Conservation (phyloP, 2,329 filamentous ascomycete species). For the Lachnellula willkommii region DNA sequence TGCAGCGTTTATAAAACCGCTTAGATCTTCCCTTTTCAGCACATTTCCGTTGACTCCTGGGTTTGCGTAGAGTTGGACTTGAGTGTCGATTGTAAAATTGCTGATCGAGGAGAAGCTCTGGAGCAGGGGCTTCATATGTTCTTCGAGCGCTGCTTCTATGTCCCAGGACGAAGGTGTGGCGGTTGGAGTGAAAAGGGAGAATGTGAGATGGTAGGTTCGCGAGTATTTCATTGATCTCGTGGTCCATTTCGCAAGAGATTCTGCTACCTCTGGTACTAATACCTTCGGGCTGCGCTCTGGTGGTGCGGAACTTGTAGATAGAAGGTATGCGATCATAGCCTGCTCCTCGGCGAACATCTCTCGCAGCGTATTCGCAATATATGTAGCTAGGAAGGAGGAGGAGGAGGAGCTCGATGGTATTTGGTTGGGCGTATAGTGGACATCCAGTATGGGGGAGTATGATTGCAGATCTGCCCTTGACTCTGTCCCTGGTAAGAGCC, state of each 20-base stretch:
- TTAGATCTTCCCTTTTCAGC: slow-evolving; percentile 78
- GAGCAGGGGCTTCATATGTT: slow-evolving; percentile 78
- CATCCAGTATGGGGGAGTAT: slow-evolving; percentile 66
- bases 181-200: slow-evolving; percentile 85
- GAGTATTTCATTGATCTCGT: slow-evolving; percentile 87
- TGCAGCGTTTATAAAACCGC: slow-evolving; percentile 93
- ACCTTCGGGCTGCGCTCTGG: slow-evolving; percentile 43
- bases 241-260: slow-evolving; percentile 61
- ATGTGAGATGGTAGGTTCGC: slow-evolving; percentile 89
- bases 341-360: slow-evolving; percentile 83
- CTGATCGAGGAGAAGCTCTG: slow-evolving; percentile 76
- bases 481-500: slow-evolving; percentile 59
- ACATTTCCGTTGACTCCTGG: slow-evolving; percentile 56
- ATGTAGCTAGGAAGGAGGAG: slow-evolving; percentile 69
- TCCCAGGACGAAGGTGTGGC: slow-evolving; percentile 82
- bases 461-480: slow-evolving; percentile 60
- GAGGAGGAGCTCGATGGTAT: slow-evolving; percentile 62
- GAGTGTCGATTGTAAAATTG: slow-evolving; percentile 93
- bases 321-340: slow-evolving; percentile 71
- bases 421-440: slow-evolving; percentile 68
- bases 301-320: slow-evolving; percentile 54
- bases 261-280: slow-evolving; percentile 46
- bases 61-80: slow-evolving; percentile 88
- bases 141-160: slow-evolving; percentile 72
- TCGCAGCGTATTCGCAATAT: slow-evolving; percentile 72